Evolutionary conservation across 2,329 filamentous ascomycete species (phyloP).

Genomic region (Aschersonia sp.): DNA sequence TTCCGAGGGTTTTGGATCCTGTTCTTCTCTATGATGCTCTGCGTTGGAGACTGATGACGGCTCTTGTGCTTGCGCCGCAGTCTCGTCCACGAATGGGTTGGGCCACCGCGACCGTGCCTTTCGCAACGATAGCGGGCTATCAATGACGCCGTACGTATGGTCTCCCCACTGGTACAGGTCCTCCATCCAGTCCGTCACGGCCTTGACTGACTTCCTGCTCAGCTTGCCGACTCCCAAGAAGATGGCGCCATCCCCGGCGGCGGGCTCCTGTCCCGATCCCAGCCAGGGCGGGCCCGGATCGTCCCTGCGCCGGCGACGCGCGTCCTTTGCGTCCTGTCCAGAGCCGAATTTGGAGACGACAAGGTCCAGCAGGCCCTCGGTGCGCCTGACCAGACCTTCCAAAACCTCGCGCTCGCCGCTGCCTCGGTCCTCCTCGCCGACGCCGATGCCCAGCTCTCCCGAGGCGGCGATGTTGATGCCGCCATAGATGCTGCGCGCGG

Average conservation of each 20-base stretch:
- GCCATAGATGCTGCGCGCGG: slow-evolving; percentile 62
- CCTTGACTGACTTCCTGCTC: slow-evolving; percentile 54
- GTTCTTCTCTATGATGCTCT: neutral
- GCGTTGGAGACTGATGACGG: neutral
- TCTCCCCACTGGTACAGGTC: slow-evolving; percentile 75
- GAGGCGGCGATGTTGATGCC: slow-evolving; percentile 81
- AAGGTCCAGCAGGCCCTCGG: slow-evolving; percentile 76
- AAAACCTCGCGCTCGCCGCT: slow-evolving; percentile 89
- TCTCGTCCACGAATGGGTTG: slow-evolving; percentile 4
- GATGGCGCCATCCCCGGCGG: slow-evolving; percentile 66
- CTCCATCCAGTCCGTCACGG: slow-evolving; percentile 76
- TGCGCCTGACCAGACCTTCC: slow-evolving; percentile 68
- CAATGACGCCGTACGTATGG: slow-evolving; percentile 69
- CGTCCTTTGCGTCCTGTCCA: slow-evolving; percentile 15
- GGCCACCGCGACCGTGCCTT: slow-evolving; percentile 26
- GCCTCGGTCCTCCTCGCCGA: slow-evolving; percentile 89
- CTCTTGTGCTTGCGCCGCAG: neutral
- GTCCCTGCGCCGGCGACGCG: slow-evolving; percentile 6
- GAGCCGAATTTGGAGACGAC: slow-evolving; percentile 74
- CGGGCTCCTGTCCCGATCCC: slow-evolving; percentile 52
- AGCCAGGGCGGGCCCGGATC: slow-evolving; percentile 43
- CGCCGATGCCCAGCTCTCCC: slow-evolving; percentile 83
- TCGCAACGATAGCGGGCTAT: slow-evolving; percentile 58
- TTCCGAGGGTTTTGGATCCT: too few relatives aligned
- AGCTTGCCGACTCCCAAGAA: slow-evolving; percentile 71